Evolutionary conservation across 768 basidiomycete species (phyloP), one percentile per base, ranked within the genome.

Genomic region (Cystofilobasidium ferigula): DNA sequence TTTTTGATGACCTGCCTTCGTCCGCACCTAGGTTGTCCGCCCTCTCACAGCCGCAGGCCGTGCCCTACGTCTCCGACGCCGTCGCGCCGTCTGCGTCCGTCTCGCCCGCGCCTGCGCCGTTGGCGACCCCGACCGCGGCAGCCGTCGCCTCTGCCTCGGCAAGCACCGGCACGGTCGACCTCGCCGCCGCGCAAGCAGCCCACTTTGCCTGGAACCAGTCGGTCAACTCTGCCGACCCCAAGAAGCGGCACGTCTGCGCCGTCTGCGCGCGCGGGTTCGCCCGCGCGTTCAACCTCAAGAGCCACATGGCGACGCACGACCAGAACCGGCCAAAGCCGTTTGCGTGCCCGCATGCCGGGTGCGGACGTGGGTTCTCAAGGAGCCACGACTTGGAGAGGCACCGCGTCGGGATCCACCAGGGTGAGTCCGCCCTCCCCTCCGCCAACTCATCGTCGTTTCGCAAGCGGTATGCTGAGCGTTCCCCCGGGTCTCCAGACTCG

Each of bases 301-400:
- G 72, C 48, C 69, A 35, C 24, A 85, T 88, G 82, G 86, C 87
- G 30, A 97, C 92, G 4, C 92, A 97, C 76, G 89, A 94, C 74
- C 92, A 93, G 28, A 85, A 89, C 76, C 82, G 92, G 68, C 78
- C 86, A 58, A 97, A 94, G 78, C 89, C 90, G 7, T 87, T 89
- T 74, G 82, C 85, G 53, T 97, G 92, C 76, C 87, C 86, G 48
- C 88, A 94, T 76, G 80, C 82, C 48, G 82, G 84, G 2, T 97
- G 92, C 69, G 86, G 86, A 38, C 85, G 92, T 62, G 89, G 89
- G 24, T 97, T 97, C 77, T 90, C 88, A 70, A 85, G 93, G 71
- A 88, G 94, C 77, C 92, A 97, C 73, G 92, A 97, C 73, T 79
- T 97, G 10, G 89, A 89, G 16, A 86, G 92, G 47, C 92, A 97